Base-by-base conservation (phyloP, 192 early-diverging fungal genomes). In the Powellomyces hirtus region DNA sequence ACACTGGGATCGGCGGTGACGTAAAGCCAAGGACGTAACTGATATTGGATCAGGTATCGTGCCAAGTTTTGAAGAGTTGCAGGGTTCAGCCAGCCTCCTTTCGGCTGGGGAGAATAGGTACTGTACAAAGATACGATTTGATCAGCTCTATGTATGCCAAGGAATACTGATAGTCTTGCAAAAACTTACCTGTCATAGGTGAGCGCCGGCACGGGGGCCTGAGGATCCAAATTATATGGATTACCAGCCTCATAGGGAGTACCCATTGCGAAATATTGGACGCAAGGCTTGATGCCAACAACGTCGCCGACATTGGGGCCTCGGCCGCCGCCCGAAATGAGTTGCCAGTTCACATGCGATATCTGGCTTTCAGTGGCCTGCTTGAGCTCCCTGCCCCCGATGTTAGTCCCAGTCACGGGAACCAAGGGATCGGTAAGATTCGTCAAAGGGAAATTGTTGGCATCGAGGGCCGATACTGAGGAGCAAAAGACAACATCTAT, bases 401-500 rank as follows among this genome's bases (percentile, higher is more conserved):
- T 72, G 3, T 29, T 29, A 35, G 26, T 35, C 69, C 75, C 27
- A 71, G 63, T 42, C 6, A 49, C 55, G n/a, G 75, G 75, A 22
- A 84, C 51, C 16, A 76, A 66, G 33, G 81, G 70, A 38, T 76
- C 61, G 0, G 44, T 59, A 24, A 64, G 63, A 20, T 78, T 78
- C 2, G 61, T 66, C 4, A 74, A 60, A 14, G 83, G 83, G 46
- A 84, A 68, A 65, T 81, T 75, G 52, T 66, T 20, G 8, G 70
- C 20, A 34, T 83, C 75, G 62, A 80, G 72, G 11, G 78, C 79
- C 40, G 62, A 42, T 18, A 74, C 68, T 62, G 77, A 73, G 0
- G 81, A 84, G 68, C 84, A 86, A 27, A 78, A 80, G 33, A 59
- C 7, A 59, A 34, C 49, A 26, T 64, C 36, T n/a, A 38, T 0